Conservation (phyloP, 2,329 filamentous ascomycete genomes). For the Biscogniauxia mediterranea region DNA sequence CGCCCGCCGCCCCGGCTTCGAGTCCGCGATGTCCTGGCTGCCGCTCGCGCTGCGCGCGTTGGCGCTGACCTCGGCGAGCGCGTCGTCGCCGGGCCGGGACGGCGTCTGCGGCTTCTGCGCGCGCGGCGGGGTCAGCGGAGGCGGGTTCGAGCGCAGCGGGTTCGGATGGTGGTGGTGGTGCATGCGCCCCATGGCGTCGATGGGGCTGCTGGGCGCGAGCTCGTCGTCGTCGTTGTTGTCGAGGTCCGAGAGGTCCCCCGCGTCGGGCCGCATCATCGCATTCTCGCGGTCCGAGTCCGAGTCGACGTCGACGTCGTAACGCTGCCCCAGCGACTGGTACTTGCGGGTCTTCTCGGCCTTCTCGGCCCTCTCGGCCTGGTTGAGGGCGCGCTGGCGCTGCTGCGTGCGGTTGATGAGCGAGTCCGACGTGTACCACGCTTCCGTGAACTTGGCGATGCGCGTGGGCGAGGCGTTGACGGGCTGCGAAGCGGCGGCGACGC, state of each 20-base stretch:
- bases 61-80: conserved; percentile 44
- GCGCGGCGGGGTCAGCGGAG: too few species aligned
- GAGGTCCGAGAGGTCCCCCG: conserved; percentile 33
- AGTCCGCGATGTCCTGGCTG: conserved; percentile 47
- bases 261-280: conserved; percentile 29
- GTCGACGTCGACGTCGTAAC: conserved; percentile 39
- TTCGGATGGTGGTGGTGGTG: conserved; percentile 41
- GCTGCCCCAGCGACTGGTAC: conserved; percentile 48
- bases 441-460: conserved; percentile 49
- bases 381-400: conserved; percentile 46
- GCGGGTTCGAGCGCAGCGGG: conserved; percentile 53
- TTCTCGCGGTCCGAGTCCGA: conserved; percentile 26
- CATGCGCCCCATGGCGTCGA: conserved; percentile 18
- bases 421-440: conserved; percentile 54
- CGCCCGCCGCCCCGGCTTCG: conserved; percentile 22
- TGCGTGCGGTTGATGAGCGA: conserved; percentile 54
- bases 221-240: conserved; percentile 35
- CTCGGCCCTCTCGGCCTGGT: conserved; percentile 33
- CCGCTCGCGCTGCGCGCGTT: conserved; percentile 44
- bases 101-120: conserved; percentile 31
- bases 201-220: conserved; percentile 26
- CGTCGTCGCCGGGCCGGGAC: conserved; percentile 14
- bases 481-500: conserved; percentile 14
- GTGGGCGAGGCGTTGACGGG: conserved; percentile 33
- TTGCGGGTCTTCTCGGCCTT: conserved; percentile 31